Conservation (phyloP, 306 rosid species). For the Arachis hypogaea region DNA sequence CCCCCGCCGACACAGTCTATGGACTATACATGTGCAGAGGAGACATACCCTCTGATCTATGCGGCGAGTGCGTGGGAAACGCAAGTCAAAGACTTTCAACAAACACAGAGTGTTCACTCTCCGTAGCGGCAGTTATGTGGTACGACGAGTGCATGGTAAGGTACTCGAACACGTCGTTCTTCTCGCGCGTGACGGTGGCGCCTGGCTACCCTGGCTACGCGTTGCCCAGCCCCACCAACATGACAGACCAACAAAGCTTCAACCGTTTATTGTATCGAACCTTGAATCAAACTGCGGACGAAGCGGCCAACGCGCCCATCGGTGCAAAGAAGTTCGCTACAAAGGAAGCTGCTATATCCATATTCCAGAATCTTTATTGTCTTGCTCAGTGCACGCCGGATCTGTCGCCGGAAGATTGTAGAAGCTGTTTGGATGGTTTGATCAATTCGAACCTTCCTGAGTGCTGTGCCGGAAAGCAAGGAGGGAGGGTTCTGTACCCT, state of each 20-base stretch:
- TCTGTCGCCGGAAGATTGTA: not conserved
- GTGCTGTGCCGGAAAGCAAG: not conserved
- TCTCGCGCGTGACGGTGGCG: slow-evolving; percentile 1
- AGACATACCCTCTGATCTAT: not conserved
- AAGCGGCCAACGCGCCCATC: slow-evolving; percentile 16
- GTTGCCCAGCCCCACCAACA: not conserved
- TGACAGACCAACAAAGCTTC: not conserved
- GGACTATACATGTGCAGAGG: slow-evolving; percentile 17
- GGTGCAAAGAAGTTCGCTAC: slow-evolving; percentile 36
- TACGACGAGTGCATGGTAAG: slow-evolving; percentile 18
- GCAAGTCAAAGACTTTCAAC: not conserved
- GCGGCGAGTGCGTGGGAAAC: not conserved
- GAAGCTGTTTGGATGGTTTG: slow-evolving; percentile 1
- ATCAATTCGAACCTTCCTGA: not conserved
- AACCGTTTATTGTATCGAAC: slow-evolving; percentile 3
- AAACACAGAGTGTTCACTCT: not conserved
- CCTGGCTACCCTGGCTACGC: not conserved
- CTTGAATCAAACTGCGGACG: not conserved
- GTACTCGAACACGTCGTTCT: slow-evolving; percentile 10
- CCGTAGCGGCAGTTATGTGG: not conserved
- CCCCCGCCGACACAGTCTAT: not conserved
- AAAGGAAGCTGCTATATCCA: not conserved
- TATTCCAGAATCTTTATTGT: slow-evolving; percentile 29
- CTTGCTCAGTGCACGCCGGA: slow-evolving; percentile 41
- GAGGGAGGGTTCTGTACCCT: slow-evolving; percentile 15